Evolutionary conservation across 306 rosid genomes (phyloP), one percentile per base, ranked within the genome.

Genomic region (Acmispon strigosus): DNA sequence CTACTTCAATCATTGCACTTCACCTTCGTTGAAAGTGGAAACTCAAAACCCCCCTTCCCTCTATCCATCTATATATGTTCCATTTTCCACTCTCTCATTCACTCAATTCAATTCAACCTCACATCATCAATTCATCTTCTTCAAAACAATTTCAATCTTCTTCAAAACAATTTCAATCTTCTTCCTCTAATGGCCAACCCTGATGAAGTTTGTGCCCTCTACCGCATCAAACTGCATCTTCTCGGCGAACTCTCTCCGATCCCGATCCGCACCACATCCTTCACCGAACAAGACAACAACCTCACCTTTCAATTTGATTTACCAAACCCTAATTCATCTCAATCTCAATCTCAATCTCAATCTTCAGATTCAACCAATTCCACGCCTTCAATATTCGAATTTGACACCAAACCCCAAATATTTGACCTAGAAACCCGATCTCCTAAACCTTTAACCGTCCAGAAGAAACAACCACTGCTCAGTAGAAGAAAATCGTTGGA

Each of bases 191-290:
- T 90, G 96, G 86, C 83, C 0, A 75, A 61, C 55, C 39, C 71
- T 0, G 69, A 16, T 39, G 76, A 85, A 24, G 19, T 71, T 18
- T 83, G 83, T 5, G 87, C 80, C 2, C 84, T 90, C 6, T 45
- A 80, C 3, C 55, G 15, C 77, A 86, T 90, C 69, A 88, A 88
- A 78, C 61, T 81, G 20, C 87, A 86, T 45, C 87, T 90, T 47
- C 79, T 90, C 0, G 95, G 92, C 0, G 89, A 86, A 27, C 54
- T 78, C 10, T 86, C 96, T 32, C 96, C 96, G 0, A 9, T 79
- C n/a, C 89, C 92, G 0, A 0, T 74, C 19, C 7, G 66, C 19
- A 14, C 52, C 14, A 14, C 52, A 12, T 47, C 69, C n/a, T 37
- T 10, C 48, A 2, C 22, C 2, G 13, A 9, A 37, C 43, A 37